Percentiles rank a stretch among this genome's conserved stretches.
phyloP scores from a whole-genome alignment of 495 filamentous ascomycete species.

The Talaromyces proteolyticus region DNA sequence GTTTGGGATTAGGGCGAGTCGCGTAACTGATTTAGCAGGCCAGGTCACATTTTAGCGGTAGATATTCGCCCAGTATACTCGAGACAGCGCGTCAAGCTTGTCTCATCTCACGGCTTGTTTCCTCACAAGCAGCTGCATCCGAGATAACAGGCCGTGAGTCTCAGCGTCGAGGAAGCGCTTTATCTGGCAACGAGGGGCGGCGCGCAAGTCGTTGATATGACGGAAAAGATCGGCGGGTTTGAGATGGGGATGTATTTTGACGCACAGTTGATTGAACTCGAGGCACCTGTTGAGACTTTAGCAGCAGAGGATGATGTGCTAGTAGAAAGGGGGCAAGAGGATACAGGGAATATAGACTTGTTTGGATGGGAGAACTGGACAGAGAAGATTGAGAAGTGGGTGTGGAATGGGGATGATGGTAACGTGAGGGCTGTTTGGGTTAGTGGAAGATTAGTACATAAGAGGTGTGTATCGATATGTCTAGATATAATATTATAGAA shows the following conservation, averaged over 20 bases:
- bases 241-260: slow-evolving; percentile 87
- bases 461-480: background rate
- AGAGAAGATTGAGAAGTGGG: slow-evolving; percentile 79
- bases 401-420: slow-evolving; percentile 80
- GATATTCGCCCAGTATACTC: slow-evolving; percentile 72
- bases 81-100: slow-evolving; percentile 74
- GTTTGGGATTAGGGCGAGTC: no score
- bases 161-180: slow-evolving; percentile 74
- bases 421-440: slow-evolving; percentile 82
- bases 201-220: slow-evolving; percentile 68
- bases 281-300: slow-evolving; percentile 24
- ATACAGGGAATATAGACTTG: slow-evolving; percentile 53
- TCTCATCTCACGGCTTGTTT: slow-evolving; percentile 57
- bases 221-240: slow-evolving; percentile 64
- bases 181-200: slow-evolving; percentile 81
- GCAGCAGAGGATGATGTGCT: slow-evolving; percentile 3
- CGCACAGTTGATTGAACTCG: slow-evolving; percentile 68
- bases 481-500: background rate
- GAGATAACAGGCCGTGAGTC: slow-evolving; percentile 3
- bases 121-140: slow-evolving; percentile 7
- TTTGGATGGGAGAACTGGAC: slow-evolving; percentile 79
- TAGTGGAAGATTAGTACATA: slow-evolving; percentile 68
- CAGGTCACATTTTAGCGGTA: slow-evolving; percentile 84
- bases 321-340: background rate
- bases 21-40: no score